Percentiles rank a stretch among this genome's conserved stretches.
These are phyloP conservation scores for Paraglomus brasilianum DNA, from an alignment of 192 early-diverging fungal species.

Conservation along the genomic window DNA sequence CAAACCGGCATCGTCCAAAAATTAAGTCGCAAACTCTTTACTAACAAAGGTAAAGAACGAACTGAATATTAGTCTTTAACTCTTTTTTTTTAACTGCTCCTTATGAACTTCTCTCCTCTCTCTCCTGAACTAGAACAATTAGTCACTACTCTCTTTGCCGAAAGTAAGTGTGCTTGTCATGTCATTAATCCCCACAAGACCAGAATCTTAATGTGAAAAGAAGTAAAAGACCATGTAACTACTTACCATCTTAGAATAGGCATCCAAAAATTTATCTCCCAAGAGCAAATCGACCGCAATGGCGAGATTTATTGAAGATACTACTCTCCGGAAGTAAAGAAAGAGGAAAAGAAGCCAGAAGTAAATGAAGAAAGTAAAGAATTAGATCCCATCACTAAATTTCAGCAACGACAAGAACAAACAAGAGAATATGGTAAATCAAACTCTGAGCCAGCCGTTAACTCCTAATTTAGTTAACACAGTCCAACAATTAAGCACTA, in stretches of 20 bases:
- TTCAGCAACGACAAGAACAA: neutral
- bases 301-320: conserved; percentile 3
- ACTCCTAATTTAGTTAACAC: neutral
- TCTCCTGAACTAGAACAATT: no score
- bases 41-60: neutral
- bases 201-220: no score
- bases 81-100: neutral
- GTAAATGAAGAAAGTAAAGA: neutral
- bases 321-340: no score
- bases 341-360: neutral
- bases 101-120: conserved; percentile 18
- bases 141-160: no score
- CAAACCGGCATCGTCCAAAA: conserved; percentile 13
- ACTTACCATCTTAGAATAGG: no score
- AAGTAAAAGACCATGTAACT: no score
- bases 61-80: no score
- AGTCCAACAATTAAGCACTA: neutral
- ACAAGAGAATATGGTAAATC: conserved; percentile 1
- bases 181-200: no score
- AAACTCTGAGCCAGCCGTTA: neutral
- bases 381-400: neutral
- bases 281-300: neutral
- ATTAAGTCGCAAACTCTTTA: neutral
- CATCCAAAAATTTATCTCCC: no score
- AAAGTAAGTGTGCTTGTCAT: no score